phyloP scores from a whole-genome alignment of 2,329 filamentous ascomycete genomes.

The Trichoderma brevicompactum region DNA sequence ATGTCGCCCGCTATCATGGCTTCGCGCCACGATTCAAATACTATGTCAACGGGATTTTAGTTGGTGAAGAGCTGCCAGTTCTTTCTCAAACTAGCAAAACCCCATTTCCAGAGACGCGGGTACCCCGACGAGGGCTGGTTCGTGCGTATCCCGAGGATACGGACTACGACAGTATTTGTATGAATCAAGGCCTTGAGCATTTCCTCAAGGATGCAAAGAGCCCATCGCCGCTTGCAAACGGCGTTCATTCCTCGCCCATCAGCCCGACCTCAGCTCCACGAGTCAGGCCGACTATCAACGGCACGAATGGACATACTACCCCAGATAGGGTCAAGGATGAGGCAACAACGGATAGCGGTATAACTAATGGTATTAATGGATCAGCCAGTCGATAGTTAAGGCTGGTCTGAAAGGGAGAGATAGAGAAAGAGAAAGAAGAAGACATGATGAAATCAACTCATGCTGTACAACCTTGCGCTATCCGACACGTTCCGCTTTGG shows the following conservation, averaged over 20 bases:
- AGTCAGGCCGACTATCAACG: conserved; percentile 40
- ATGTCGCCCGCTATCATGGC: conserved; percentile 53
- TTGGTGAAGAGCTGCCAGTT: conserved; percentile 56
- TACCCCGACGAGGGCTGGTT: conserved; percentile 59
- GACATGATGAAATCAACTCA: conserved; percentile 10
- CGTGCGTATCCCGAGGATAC: conserved; percentile 60
- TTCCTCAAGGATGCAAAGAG: conserved; percentile 54
- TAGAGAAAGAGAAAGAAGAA: background rate
- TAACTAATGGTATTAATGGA: conserved; percentile 41
- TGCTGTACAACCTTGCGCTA: conserved; percentile 22
- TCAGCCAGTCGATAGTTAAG: conserved; percentile 22
- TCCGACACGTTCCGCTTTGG: conserved; percentile 4
- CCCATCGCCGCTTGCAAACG: conserved; percentile 50
- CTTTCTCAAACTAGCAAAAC: conserved; percentile 54
- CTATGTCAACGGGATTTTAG: conserved; percentile 60
- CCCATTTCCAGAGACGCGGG: conserved; percentile 59
- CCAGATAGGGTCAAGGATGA: conserved; percentile 32
- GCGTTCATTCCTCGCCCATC: conserved; percentile 52
- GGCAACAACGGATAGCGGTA: conserved; percentile 33
- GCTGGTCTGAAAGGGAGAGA: conserved; percentile 5
- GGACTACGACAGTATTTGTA: conserved; percentile 59
- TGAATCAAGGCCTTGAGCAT: conserved; percentile 62
- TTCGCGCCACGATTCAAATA: conserved; percentile 63
- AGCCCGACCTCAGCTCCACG: conserved; percentile 43
- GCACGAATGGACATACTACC: conserved; percentile 35